A percentile compares a stretch with the other conserved stretches of the same genome.
Evolutionary conservation across 371 early-diverging fungal genomes (phyloP).

Genomic region (Syncephalastrum racemosum): DNA sequence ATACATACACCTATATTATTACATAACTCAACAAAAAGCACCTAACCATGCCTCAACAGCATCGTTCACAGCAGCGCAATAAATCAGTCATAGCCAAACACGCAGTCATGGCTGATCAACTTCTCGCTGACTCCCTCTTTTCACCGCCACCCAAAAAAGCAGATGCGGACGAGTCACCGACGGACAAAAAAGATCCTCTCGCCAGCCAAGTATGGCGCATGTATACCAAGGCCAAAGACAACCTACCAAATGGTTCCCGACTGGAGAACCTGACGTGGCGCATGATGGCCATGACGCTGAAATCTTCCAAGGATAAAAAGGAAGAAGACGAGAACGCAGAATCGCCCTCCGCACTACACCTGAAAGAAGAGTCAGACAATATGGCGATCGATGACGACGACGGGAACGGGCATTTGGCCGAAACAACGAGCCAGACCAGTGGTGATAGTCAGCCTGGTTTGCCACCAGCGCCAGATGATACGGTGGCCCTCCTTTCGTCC

Average conservation of each 20-base stretch:
- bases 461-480: slow-evolving; percentile 34
- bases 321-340: slow-evolving; percentile 1
- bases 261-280: slow-evolving; percentile 74
- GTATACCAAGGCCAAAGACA: slow-evolving; percentile 69
- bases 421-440: not conserved
- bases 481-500: slow-evolving; percentile 27
- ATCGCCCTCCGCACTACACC: not conserved
- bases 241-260: slow-evolving; percentile 61
- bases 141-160: not conserved
- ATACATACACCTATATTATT: no score
- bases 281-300: slow-evolving; percentile 65
- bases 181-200: slow-evolving; percentile 51
- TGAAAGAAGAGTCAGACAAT: not conserved
- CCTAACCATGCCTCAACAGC: no score
- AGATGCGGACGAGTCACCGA: slow-evolving; percentile 25
- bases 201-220: slow-evolving; percentile 69
- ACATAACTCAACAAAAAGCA: no score
- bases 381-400: slow-evolving; percentile 9
- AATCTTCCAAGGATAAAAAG: slow-evolving; percentile 32
- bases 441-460: no score
- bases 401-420: not conserved
- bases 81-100: not conserved
- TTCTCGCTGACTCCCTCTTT: slow-evolving; percentile 14
- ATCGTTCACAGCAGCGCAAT: no score
- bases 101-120: slow-evolving; percentile 12